A percentile compares a stretch with the other conserved stretches of the same genome.
Conservation (phyloP, 108 stramenopile species). For the Hondaea fermentalgiana region DNA sequence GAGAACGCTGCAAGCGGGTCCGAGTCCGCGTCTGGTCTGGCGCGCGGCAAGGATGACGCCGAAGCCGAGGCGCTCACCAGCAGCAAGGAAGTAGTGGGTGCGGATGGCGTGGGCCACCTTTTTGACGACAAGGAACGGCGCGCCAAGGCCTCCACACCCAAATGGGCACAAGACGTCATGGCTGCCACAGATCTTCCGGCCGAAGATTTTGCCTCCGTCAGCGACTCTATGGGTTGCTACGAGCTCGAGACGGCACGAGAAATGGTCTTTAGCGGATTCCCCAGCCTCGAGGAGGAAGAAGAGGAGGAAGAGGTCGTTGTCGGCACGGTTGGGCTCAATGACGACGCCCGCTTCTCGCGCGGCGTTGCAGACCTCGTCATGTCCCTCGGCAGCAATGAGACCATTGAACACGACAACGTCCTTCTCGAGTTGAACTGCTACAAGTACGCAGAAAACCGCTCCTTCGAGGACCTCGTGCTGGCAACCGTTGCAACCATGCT, state of each 20-base stretch:
- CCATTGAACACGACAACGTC: neutral
- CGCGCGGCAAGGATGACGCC: neutral
- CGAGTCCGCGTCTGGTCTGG: no score
- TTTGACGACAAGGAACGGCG: neutral
- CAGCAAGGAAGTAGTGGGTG: neutral
- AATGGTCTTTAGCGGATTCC: neutral
- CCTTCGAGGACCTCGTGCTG: neutral
- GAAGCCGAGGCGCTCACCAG: neutral
- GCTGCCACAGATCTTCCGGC: neutral
- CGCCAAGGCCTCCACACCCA: neutral
- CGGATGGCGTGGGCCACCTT: neutral
- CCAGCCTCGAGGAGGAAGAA: neutral
- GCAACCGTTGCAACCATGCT: neutral
- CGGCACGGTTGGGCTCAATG: neutral
- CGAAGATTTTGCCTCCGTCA: neutral
- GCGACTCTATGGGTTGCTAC: neutral
- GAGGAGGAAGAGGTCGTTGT: neutral
- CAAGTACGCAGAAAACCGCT: neutral
- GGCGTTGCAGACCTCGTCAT: neutral
- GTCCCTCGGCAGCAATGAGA: neutral
- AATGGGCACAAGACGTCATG: neutral
- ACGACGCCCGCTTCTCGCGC: neutral
- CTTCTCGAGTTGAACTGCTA: neutral
- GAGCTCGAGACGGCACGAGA: neutral
- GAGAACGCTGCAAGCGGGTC: no score